Percentiles rank a stretch among this genome's conserved stretches.
Conservation (phyloP, 2,329 filamentous ascomycete genomes). For the Penicillium brevicompactum region DNA sequence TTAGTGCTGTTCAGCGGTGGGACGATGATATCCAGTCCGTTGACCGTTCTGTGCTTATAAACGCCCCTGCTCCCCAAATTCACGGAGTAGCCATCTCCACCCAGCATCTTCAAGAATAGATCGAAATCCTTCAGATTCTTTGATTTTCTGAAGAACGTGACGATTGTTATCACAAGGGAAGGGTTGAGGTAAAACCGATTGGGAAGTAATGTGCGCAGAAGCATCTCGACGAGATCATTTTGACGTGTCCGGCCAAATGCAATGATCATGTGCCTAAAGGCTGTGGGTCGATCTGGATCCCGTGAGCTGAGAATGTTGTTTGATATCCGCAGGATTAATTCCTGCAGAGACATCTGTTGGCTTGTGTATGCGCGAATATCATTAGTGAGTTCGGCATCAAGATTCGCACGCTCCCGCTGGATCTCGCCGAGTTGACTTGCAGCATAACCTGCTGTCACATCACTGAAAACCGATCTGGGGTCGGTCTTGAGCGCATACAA, state of each 20-base stretch:
- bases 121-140: conserved; percentile 46
- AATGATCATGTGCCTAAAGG: conserved; percentile 38
- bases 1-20: conserved; percentile 39
- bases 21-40: conserved; percentile 39
- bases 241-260: conserved; percentile 41
- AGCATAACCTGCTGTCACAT: conserved; percentile 34
- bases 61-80: conserved; percentile 32
- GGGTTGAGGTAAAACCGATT: conserved; percentile 39
- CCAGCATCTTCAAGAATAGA: conserved; percentile 40
- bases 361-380: conserved; percentile 33
- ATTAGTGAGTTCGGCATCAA: conserved; percentile 32
- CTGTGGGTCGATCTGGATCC: conserved; percentile 39
- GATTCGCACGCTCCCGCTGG: conserved; percentile 17
- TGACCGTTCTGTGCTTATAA: conserved; percentile 33
- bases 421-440: conserved; percentile 20
- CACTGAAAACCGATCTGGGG: conserved; percentile 29
- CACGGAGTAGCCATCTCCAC: conserved; percentile 36
- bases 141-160: conserved; percentile 42
- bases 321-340: conserved; percentile 39
- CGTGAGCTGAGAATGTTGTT: conserved; percentile 37
- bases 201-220: conserved; percentile 41
- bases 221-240: conserved; percentile 43
- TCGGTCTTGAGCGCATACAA: conserved; percentile 33
- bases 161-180: conserved; percentile 39
- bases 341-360: conserved; percentile 35